These are phyloP conservation scores for Ophiostoma sp. DNA, from an alignment of 2,329 filamentous ascomycete species.

Conservation along the genomic window DNA sequence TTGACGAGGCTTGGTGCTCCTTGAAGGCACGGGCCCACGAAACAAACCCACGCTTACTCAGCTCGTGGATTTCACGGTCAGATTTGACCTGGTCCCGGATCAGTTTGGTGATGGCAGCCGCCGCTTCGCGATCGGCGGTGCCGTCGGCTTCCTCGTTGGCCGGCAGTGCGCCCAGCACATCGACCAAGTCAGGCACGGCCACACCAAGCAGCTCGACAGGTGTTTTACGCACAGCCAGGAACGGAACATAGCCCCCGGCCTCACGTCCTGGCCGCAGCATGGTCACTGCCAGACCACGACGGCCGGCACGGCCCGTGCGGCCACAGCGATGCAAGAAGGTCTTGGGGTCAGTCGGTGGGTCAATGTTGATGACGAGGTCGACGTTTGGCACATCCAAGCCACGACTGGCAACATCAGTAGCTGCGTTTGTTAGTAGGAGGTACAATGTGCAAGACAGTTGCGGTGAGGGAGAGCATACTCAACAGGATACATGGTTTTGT, in stretches of 20 bases:
- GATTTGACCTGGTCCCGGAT: slow-evolving; percentile 44
- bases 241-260: slow-evolving; percentile 79
- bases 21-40: slow-evolving; percentile 90
- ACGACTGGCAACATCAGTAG: slow-evolving; percentile 84
- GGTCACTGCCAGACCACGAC: slow-evolving; percentile 80
- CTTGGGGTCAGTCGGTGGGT: slow-evolving; percentile 82
- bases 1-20: slow-evolving; percentile 86
- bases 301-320: slow-evolving; percentile 83
- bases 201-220: slow-evolving; percentile 67
- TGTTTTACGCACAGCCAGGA: slow-evolving; percentile 83
- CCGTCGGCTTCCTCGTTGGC: slow-evolving; percentile 21
- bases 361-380: slow-evolving; percentile 86
- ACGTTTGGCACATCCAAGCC: slow-evolving; percentile 91
- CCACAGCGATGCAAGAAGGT: slow-evolving; percentile 94
- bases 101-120: slow-evolving; percentile 40
- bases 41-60: slow-evolving; percentile 87
- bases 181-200: slow-evolving; percentile 53
- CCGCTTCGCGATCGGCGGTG: slow-evolving; percentile 48
- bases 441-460: not conserved
- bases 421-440: slow-evolving; percentile 17
- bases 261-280: slow-evolving; percentile 83
- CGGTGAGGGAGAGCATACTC: slow-evolving; percentile 42
- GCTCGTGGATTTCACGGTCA: slow-evolving; percentile 75
- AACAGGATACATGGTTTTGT: slow-evolving; percentile 77
- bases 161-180: slow-evolving; percentile 40